Evolutionary conservation across 2,329 filamentous ascomycete species (phyloP).

Genomic region (Karstenula rhodostoma): DNA sequence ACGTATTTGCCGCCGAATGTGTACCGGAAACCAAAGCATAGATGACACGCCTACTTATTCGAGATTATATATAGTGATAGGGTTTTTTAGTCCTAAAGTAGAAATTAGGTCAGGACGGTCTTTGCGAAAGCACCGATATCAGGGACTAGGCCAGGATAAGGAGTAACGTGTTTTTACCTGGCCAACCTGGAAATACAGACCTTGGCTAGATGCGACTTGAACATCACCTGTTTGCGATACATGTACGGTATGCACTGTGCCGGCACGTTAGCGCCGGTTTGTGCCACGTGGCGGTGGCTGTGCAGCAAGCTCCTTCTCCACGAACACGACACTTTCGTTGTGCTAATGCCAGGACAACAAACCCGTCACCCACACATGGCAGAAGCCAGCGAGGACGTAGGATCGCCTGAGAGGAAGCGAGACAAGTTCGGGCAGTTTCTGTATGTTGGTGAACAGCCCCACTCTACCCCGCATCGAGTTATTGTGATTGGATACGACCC

Average conservation of each 20-base stretch:
- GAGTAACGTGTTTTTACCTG: not conserved
- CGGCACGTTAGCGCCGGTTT: not conserved
- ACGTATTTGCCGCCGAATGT: constrained; percentile 42
- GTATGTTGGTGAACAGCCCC: constrained; percentile 15
- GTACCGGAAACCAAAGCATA: constrained; percentile 50
- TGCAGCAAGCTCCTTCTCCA: not conserved
- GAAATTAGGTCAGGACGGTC: no score
- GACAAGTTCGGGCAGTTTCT: constrained; percentile 20
- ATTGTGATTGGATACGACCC: not conserved
- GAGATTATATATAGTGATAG: constrained; percentile 30
- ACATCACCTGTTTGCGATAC: not conserved
- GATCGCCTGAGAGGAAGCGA: constrained; percentile 12
- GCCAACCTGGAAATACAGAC: not conserved
- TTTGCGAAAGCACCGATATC: no score
- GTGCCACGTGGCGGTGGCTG: constrained; percentile 20
- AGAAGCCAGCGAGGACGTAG: constrained; percentile 9
- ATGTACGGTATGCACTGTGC: not conserved
- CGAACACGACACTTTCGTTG: not conserved
- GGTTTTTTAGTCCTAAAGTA: constrained; percentile 23
- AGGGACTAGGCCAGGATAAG: not conserved
- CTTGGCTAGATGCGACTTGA: not conserved
- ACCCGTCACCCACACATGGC: constrained; percentile 8
- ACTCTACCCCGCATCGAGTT: not conserved
- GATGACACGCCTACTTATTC: no score
- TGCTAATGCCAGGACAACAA: not conserved